Evolutionary conservation across 2,329 filamentous ascomycete species (phyloP), one percentile per base, ranked within the genome.

Genomic region (Geosmithia morbida): DNA sequence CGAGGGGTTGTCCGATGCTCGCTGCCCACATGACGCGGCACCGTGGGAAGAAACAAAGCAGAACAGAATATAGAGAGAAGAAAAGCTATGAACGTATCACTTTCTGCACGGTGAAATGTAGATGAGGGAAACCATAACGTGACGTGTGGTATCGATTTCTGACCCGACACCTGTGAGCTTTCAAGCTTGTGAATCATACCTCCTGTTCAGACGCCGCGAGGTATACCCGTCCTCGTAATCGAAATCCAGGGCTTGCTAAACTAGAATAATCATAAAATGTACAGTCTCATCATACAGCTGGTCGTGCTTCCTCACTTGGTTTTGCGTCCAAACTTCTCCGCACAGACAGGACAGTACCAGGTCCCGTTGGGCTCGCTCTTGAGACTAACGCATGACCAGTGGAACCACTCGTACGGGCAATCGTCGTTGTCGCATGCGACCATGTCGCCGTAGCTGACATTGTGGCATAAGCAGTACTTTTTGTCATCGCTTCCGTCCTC

Each of bases 391-490:
- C 80, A 84, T 42, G 70, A 79, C 83, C 85, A 92, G 65, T 92
- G 86, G 62, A 92, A 92, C 86, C 86, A 92, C 66, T 92, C 85
- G 58, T 78, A 85, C 44, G 81, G 79, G 63, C 86, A 92, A 53
- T 81, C 74, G 49, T 84, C 79, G 61, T 90, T 90, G 67, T 92
- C 86, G 66, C 86, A 92, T 29, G 85, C 86, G 52, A 92, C 85
- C 86, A 92, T 92, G 58, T 90, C 83, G 51, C 86, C 86, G 58
- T 85, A 88, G 62, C 83, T 87, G 53, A 89, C 83, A 56, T 84
- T 84, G 61, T 89, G 83, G 62, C 86, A 92, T 29, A 83, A 72
- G 65, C 86, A 92, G 65, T 92, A 92, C 61, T 87, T 85, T 59
- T 84, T 82, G 63, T 88, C 84, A 52, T 83, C 81, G 48, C 79